A percentile compares a stretch with the other conserved stretches of the same genome.
phyloP scores from a whole-genome alignment of 1,284 basidiomycete species.

The Papiliotrema laurentii region DNA sequence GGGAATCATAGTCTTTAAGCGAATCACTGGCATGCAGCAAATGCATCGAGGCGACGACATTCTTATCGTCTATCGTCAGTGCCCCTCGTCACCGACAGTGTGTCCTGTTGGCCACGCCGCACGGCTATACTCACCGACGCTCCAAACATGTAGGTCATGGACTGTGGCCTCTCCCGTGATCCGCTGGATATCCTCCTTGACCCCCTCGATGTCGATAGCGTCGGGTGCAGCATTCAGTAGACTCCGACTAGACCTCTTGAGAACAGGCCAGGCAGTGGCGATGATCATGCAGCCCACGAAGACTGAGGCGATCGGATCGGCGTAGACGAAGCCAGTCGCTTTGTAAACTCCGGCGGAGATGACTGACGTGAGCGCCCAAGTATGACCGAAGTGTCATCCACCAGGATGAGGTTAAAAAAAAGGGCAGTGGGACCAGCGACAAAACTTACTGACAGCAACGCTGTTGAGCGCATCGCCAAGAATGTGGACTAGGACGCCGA shows the following conservation, averaged over 20 bases:
- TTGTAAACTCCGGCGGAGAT: not conserved
- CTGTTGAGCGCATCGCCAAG: constrained; percentile 10
- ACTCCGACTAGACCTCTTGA: not conserved
- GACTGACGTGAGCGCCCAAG: not conserved
- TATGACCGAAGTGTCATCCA: no score
- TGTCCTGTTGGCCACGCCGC: not conserved
- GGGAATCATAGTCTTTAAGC: not conserved
- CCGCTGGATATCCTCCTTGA: constrained; percentile 62
- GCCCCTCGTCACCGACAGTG: not conserved
- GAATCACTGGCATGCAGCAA: not conserved
- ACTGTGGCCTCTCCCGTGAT: not conserved
- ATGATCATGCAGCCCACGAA: not conserved
- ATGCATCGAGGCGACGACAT: not conserved
- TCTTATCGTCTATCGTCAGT: not conserved
- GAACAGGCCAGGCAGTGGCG: not conserved
- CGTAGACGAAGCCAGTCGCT: not conserved
- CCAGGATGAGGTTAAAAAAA: no score
- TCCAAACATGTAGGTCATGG: not conserved
- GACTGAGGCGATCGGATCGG: not conserved
- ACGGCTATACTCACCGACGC: not conserved
- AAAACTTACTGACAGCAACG: not conserved
- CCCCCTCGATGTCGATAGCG: constrained; percentile 44
- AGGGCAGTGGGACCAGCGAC: no score
- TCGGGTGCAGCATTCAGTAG: not conserved
- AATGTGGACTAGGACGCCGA: constrained; percentile 8